Percentiles rank a stretch among this genome's conserved stretches.
Evolutionary conservation across 2,329 filamentous ascomycete genomes (phyloP).

Genomic region (Samsoniella hepiali): DNA sequence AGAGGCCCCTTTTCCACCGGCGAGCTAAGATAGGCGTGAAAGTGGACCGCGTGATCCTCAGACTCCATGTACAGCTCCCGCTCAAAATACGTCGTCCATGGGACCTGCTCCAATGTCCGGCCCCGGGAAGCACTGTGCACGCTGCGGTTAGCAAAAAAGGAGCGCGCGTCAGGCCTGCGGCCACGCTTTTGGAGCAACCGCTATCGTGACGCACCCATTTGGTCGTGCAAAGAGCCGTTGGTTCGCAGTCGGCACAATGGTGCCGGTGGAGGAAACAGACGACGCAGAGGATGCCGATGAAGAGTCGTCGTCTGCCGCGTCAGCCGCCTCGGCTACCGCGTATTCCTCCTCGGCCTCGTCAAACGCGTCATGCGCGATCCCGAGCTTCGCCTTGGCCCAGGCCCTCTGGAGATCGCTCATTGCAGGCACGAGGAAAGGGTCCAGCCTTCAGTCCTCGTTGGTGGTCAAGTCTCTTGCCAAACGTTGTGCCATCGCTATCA

Average conservation of each 20-base stretch:
- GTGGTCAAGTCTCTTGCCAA: background rate
- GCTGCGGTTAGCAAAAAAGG: background rate
- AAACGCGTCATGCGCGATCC: slow-evolving; percentile 49
- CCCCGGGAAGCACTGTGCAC: slow-evolving; percentile 45
- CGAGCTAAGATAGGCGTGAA: slow-evolving; percentile 86
- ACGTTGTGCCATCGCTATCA: background rate
- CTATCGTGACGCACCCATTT: slow-evolving; percentile 52
- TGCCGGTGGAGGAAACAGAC: slow-evolving; percentile 89
- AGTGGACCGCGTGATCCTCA: slow-evolving; percentile 50
- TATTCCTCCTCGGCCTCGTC: slow-evolving; percentile 53
- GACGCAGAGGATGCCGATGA: slow-evolving; percentile 61
- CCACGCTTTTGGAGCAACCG: background rate
- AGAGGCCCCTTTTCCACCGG: slow-evolving; percentile 73
- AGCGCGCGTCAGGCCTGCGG: no score
- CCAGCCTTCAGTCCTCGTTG: slow-evolving; percentile 15
- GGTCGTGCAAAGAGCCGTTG: slow-evolving; percentile 71
- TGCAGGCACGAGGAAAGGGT: slow-evolving; percentile 12
- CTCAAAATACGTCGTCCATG: slow-evolving; percentile 90
- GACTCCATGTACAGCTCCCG: slow-evolving; percentile 74
- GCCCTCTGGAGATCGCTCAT: slow-evolving; percentile 83
- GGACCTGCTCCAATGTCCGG: slow-evolving; percentile 60
- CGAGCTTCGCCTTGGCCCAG: slow-evolving; percentile 74
- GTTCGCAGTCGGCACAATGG: slow-evolving; percentile 76
- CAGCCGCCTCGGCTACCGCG: slow-evolving; percentile 45
- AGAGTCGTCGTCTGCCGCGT: slow-evolving; percentile 58